Evolutionary conservation across 2,329 filamentous ascomycete species (phyloP), one percentile per base, ranked within the genome.

Genomic region (Fusarium sp.): DNA sequence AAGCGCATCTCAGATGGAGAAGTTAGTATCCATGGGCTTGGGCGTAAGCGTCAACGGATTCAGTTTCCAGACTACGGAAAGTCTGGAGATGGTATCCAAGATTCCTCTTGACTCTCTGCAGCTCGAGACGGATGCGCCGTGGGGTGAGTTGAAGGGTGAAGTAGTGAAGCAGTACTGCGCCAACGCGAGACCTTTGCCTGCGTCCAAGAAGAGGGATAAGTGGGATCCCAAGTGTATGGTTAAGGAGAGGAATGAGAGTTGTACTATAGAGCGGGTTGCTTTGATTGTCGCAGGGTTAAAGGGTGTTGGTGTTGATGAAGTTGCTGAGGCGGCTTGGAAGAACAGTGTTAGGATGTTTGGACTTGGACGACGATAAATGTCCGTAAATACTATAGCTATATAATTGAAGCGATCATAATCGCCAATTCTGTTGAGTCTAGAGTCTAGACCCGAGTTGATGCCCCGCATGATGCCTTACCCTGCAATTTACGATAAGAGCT

Each of bases 231-330:
- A 79, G 0, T 76, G 76, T 32, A 85, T 86, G 83, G 79, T 87
- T 3, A 87, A 86, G 68, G 82, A 83, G 60, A 75, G 84, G 43
- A 86, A 86, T 64, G 84, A 87, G 70, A 86, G 84, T 49, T 86
- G 84, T 65, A 76, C 75, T 0, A 84, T 87, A 15, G 81, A 82
- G 43, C 76, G 80, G 47, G 84, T 87, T 34, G 84, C 83, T 1
- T 76, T 80, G 51, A 75, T 85, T 2, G 83, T 86, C 7, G 84
- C 84, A 4, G 84, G 84, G 10, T 58, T 87, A 52, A 85, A 84
- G 62, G 83, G 80, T 1, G 43, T 82, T 3, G 44, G 68, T 3
- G 77, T 85, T 0, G 79, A 84, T 22, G 80, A 85, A 48, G 79
- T 86, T 25, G 79, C 78, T 0, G 74, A 80, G 11, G 79, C 78